These are phyloP conservation scores for Colletotrichum scovillei DNA, from an alignment of 2,329 filamentous ascomycete genomes.

Conservation along the genomic window DNA sequence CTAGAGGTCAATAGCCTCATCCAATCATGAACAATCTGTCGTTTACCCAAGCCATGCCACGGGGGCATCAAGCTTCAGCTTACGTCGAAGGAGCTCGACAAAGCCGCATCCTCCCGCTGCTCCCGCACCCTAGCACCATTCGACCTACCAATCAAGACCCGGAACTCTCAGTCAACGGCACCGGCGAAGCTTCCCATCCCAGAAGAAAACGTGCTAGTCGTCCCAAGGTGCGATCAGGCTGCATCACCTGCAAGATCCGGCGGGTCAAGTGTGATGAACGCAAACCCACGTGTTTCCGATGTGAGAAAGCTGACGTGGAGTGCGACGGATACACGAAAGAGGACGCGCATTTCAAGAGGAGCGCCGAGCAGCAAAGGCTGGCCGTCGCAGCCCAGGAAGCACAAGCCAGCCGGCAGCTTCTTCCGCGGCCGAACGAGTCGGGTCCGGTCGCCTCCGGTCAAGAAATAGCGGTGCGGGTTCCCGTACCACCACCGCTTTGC, in stretches of 20 bases:
- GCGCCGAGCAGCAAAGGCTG: not conserved
- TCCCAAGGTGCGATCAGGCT: conserved; percentile 36
- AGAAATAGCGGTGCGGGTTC: not conserved
- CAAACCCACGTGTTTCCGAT: conserved; percentile 40
- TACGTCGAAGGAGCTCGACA: not conserved
- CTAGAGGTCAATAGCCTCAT: not conserved
- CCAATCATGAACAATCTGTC: not conserved
- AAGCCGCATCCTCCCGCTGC: not conserved
- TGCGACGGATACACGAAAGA: conserved; percentile 36
- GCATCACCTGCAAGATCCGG: conserved; percentile 40
- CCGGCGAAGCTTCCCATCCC: no score
- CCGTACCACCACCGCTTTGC: not conserved
- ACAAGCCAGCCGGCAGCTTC: not conserved
- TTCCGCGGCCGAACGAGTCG: conserved; percentile 5
- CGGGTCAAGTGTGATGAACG: conserved; percentile 46
- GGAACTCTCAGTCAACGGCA: not conserved
- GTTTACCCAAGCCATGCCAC: not conserved
- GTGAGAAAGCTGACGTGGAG: conserved; percentile 28
- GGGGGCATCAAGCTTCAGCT: not conserved
- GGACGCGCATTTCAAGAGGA: not conserved
- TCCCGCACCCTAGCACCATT: not conserved
- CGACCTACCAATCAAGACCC: not conserved
- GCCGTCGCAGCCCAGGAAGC: conserved; percentile 4
- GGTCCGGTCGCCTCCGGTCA: not conserved
- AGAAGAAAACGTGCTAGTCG: conserved; percentile 31